Evolutionary conservation across 2,329 filamentous ascomycete genomes (phyloP).

Genomic region (Talaromyces sp.): DNA sequence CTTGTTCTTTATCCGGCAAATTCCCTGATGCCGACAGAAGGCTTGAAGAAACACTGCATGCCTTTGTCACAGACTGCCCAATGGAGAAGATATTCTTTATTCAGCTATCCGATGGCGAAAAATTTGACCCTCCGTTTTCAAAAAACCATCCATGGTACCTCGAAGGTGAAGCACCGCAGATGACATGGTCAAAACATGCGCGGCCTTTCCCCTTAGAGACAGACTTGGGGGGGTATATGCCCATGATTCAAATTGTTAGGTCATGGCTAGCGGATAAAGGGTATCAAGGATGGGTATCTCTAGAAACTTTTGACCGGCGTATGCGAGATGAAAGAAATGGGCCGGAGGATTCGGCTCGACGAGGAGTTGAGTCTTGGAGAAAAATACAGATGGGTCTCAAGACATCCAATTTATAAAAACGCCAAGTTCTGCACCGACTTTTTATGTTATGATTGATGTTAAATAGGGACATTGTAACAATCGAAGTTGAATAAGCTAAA

Average conservation of each 20-base stretch:
- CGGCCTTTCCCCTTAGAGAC: constrained; percentile 36
- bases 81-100: constrained; percentile 39
- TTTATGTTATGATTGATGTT: too few species aligned
- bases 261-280: constrained; percentile 34
- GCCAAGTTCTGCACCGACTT: too few species aligned
- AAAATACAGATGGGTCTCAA: constrained; percentile 13
- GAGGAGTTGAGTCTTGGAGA: constrained; percentile 18
- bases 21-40: constrained; percentile 22
- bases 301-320: constrained; percentile 37
- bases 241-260: constrained; percentile 30
- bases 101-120: constrained; percentile 41
- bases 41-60: constrained; percentile 27
- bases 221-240: constrained; percentile 30
- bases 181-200: constrained; percentile 35
- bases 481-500: too few species aligned
- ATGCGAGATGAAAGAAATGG: constrained; percentile 24
- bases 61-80: constrained; percentile 22
- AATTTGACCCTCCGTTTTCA: constrained; percentile 35
- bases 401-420: not conserved
- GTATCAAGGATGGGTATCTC: constrained; percentile 36
- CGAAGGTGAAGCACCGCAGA: constrained; percentile 30
- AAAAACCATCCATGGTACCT: constrained; percentile 33
- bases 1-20: constrained; percentile 25
- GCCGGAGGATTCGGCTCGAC: constrained; percentile 19
- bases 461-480: too few species aligned